phyloP scores from a whole-genome alignment of 768 basidiomycete genomes.

The Gelatoporia subvermispora region DNA sequence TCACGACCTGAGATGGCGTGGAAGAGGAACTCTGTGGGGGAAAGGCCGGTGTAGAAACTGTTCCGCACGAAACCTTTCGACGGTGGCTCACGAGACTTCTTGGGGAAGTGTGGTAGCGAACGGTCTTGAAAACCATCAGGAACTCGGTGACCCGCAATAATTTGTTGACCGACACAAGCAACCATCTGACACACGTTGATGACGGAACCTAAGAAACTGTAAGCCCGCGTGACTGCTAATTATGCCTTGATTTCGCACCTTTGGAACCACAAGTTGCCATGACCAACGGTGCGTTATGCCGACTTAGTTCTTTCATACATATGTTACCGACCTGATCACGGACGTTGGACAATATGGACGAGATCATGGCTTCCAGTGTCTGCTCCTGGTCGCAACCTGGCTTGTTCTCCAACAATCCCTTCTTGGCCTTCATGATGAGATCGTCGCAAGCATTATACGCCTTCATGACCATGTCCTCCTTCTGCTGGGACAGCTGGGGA shows the following conservation, averaged over 20 bases:
- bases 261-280: conserved; percentile 99
- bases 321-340: conserved; percentile 95
- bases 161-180: conserved; percentile 98
- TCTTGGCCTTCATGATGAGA: conserved; percentile 85
- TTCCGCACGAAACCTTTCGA: conserved; percentile 98
- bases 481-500: conserved; percentile 69
- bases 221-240: conserved; percentile 8
- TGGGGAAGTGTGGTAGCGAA: conserved; percentile 97
- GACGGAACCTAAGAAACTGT: conserved; percentile 70
- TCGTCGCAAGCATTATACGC: conserved; percentile 87
- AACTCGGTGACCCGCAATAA: conserved; percentile 96
- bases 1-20: conserved; percentile 99
- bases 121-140: conserved; percentile 99
- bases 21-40: conserved; percentile 95
- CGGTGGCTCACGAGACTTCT: conserved; percentile 93
- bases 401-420: conserved; percentile 90
- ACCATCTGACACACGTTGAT: conserved; percentile 99
- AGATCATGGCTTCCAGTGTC: conserved; percentile 95
- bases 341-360: conserved; percentile 88
- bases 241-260: conserved; percentile 42
- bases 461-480: conserved; percentile 79
- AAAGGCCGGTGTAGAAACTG: conserved; percentile 90
- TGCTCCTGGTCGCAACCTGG: conserved; percentile 98
- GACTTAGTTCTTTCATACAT: conserved; percentile 96
- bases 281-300: conserved; percentile 94